Base-by-base conservation (phyloP, 495 filamentous ascomycete species). In the Gamarada debralockiae region DNA sequence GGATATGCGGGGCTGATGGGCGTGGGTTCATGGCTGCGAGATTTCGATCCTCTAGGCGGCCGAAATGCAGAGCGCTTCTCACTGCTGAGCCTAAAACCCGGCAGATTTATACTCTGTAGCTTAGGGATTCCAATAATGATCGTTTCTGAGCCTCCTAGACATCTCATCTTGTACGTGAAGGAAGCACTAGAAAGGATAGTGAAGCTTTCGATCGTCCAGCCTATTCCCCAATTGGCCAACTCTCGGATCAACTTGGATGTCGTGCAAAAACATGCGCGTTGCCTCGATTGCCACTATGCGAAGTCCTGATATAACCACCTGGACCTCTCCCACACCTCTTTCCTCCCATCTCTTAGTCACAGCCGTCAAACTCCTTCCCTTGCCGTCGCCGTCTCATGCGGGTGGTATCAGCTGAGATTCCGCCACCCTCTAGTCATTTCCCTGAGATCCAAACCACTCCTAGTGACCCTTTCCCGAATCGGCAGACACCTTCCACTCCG, bases 1-100 rank as follows among this genome's bases (percentile, higher is more conserved):
- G 5, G 50, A 52, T 42, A 52, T 52, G 37, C 13, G 50, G 39
- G n/a, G 48, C 42, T 45, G 21, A 45, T 45, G 42, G 42, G 24
- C 42, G 42, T 45, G 13, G 42, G 42, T 45, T 45, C 42, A 20
- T 10, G 21, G 8, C 4, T 49, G 46, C 46, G 31, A 49, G 27
- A 53, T 53, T 53, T 53, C 50, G 41, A 53, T 53, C 50, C 50
- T 46, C 50, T 46, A 46, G 50, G 50, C 41, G 50, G 50, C 50
- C 50, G 50, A 53, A 53, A 53, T 53, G 41, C 41, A 53, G 27
- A 45, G 40, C 50, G 39, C 15, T 27, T 41, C 45, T 55, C 44
- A 36, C 52, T 31, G 24, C 52, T 55, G 27, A 55, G 40, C 34
- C 17, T 36, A 41, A 40, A 55, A 48, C 52, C 29, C 48, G 45